These are phyloP conservation scores for Trichocomaceae sp. DNA, from an alignment of 2,329 filamentous ascomycete species.

Conservation along the genomic window DNA sequence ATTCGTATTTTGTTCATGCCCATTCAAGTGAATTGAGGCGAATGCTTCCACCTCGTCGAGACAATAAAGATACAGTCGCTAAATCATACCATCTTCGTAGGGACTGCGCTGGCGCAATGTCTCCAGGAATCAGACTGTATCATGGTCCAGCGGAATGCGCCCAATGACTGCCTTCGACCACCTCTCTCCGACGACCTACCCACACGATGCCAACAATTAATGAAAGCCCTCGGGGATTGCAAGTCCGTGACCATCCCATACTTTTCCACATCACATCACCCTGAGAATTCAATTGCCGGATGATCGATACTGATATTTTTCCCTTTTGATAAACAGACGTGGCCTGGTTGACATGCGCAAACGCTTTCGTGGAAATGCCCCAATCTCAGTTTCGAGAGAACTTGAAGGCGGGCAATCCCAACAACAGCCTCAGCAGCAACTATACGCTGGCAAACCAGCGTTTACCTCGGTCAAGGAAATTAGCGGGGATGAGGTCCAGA, in stretches of 20 bases:
- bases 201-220: constrained; percentile 82
- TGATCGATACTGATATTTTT: neutral
- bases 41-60: too few relatives aligned
- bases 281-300: too few relatives aligned
- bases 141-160: constrained; percentile 79
- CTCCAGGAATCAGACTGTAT: constrained; percentile 96
- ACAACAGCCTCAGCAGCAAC: constrained; percentile 61
- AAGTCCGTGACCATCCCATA: constrained; percentile 46
- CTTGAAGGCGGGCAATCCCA: constrained; percentile 46
- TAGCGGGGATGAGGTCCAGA: constrained; percentile 57
- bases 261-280: neutral
- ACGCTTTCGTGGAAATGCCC: constrained; percentile 89
- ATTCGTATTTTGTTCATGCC: too few relatives aligned
- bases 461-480: constrained; percentile 62
- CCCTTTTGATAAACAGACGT: constrained; percentile 42
- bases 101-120: constrained; percentile 85
- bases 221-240: constrained; percentile 89
- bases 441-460: constrained; percentile 72
- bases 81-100: constrained; percentile 44
- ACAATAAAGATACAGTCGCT: neutral
- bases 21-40: neutral
- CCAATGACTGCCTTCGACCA: constrained; percentile 78
- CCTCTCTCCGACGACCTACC: constrained; percentile 78
- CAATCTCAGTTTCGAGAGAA: constrained; percentile 63
- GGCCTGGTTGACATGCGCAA: constrained; percentile 99